Percentiles rank a stretch among this genome's conserved stretches.
phyloP scores from a whole-genome alignment of 73 alveolate genomes.

The Stentor roeselii region DNA sequence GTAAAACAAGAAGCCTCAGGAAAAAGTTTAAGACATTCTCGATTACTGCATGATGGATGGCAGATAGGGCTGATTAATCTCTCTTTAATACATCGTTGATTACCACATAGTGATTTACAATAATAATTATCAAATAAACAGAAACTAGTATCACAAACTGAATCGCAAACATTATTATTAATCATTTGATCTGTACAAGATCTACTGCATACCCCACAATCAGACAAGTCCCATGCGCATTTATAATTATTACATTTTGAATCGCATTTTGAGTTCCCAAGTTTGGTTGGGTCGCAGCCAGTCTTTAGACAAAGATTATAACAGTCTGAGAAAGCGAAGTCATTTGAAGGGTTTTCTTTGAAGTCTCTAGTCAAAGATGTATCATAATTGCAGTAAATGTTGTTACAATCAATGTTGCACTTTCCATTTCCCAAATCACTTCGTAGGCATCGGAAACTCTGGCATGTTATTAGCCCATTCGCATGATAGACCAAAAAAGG shows the following conservation, averaged over 20 bases:
- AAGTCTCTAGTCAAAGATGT: background rate
- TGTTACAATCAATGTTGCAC: background rate
- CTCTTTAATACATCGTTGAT: too few relatives aligned
- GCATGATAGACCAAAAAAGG: too few relatives aligned
- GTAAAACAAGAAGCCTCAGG: background rate
- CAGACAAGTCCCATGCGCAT: background rate
- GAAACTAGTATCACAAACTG: background rate
- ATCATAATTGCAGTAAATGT: background rate
- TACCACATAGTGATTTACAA: too few relatives aligned
- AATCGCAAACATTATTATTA: background rate
- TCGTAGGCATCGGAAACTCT: too few relatives aligned
- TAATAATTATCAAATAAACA: background rate
- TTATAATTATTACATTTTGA: background rate
- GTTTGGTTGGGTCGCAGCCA: background rate
- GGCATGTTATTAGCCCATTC: too few relatives aligned
- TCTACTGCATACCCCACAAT: background rate
- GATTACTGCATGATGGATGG: too few relatives aligned
- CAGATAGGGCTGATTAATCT: too few relatives aligned
- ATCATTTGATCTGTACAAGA: background rate
- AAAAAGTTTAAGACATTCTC: too few relatives aligned
- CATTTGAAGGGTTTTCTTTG: background rate
- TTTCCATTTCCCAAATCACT: conserved; percentile 6
- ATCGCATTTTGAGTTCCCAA: background rate
- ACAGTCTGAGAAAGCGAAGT: background rate
- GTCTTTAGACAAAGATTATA: background rate